Base-by-base conservation (phyloP, 2,329 filamentous ascomycete species). In the Trichophyton benhamiae region DNA sequence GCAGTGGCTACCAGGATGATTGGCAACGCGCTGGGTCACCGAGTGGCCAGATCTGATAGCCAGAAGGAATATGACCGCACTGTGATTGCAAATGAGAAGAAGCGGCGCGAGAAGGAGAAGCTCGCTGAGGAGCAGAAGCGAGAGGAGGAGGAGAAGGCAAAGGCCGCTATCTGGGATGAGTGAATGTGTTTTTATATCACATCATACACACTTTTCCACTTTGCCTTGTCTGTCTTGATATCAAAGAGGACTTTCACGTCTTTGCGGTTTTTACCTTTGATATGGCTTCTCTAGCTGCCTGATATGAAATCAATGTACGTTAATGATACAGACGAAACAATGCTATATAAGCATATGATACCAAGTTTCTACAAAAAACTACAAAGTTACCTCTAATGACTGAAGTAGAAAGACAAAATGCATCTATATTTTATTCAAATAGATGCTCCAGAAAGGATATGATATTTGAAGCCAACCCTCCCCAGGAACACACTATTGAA, bases 1-100 rank as follows among this genome's bases (percentile, higher is more conserved):
- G 89, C 91, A 0, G 90, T 95, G 44, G 94, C 94, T 3, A 83
- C 88, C 64, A 81, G 94, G 63, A 81, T 99, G 83, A 97, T 99
- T 72, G 91, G 90, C 0, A 88, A 88, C 2, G 91, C 89, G 0
- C 77, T 97, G 66, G 94, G 94, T 0, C 83, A 96, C 60, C 84
- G 86, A 69, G 84, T 86, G 38, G 89, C 90, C 36, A 83, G 86
- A 72, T 96, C 90, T 1, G 90, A 95, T 65, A 91, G 96, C 76
- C 88, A 96, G 79, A 82, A 81, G 67, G 88, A 89, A 60, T 97
- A 94, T 72, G 91, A 97, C 69, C 83, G 81, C 66, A 87, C 88
- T 0, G 79, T 94, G 63, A 84, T 87, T 68, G 88, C 95, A 75
- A 88, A 92, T 76, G 92, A 96, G 79, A 85, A 84, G 68, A 91